Evolutionary conservation across 2,329 filamentous ascomycete genomes (phyloP).

Genomic region (Neonectria neomacrospora): DNA sequence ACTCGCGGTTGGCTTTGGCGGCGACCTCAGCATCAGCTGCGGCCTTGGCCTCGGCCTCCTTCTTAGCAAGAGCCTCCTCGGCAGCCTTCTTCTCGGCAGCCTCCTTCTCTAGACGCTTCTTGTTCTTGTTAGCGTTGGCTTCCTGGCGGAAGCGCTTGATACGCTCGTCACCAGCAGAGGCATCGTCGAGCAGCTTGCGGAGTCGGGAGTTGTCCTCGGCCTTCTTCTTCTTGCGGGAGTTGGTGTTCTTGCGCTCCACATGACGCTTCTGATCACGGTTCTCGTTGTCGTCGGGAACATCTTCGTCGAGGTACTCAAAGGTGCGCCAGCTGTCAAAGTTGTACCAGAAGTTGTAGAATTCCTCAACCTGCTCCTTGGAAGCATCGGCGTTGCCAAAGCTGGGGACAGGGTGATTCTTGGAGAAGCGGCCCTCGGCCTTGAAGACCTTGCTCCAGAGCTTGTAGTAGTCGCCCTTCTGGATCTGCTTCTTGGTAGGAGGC

Average conservation of each 20-base stretch:
- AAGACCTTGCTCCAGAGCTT: slow-evolving; percentile 94
- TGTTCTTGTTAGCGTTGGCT: slow-evolving; percentile 94
- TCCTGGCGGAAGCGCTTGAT: slow-evolving; percentile 97
- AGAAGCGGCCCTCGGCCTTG: slow-evolving; percentile 92
- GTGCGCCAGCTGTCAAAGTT: slow-evolving; percentile 98
- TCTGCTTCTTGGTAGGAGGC: slow-evolving; percentile 91
- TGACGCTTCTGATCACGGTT: slow-evolving; percentile 99
- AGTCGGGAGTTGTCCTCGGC: slow-evolving; percentile 94
- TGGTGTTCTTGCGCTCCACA: slow-evolving; percentile 97
- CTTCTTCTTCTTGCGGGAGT: slow-evolving; percentile 99
- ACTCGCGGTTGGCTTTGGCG: slow-evolving; percentile 85
- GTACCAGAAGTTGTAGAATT: slow-evolving; percentile 99
- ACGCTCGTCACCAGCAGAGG: slow-evolving; percentile 85
- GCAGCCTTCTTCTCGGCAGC: slow-evolving; percentile 87
- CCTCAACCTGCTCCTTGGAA: slow-evolving; percentile 88
- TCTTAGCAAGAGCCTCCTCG: slow-evolving; percentile 85
- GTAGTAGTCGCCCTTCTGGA: slow-evolving; percentile 89
- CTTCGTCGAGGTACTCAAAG: slow-evolving; percentile 98
- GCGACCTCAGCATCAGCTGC: slow-evolving; percentile 86
- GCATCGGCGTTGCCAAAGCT: slow-evolving; percentile 85
- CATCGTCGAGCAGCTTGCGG: slow-evolving; percentile 89
- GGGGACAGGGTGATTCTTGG: slow-evolving; percentile 88
- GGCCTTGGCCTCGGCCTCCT: slow-evolving; percentile 83
- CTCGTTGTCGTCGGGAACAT: slow-evolving; percentile 98
- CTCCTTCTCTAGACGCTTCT: slow-evolving; percentile 90